Conservation (phyloP, 371 early-diverging fungal species). For the Actinomortierella ambigua region DNA sequence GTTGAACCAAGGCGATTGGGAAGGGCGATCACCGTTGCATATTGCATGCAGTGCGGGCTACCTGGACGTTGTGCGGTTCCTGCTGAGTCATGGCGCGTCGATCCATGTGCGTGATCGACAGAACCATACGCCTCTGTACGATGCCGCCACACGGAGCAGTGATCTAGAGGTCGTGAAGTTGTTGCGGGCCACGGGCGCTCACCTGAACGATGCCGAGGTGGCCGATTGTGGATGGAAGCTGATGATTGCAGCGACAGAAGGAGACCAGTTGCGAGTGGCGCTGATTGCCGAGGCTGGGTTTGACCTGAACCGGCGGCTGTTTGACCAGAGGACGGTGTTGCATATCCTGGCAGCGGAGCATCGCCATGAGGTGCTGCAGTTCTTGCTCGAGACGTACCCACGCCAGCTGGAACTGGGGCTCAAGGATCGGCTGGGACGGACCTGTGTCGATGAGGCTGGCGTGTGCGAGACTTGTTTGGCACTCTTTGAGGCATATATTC, state of each 20-base stretch:
- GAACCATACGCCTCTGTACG: conserved; percentile 90
- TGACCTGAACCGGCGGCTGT: conserved; percentile 36
- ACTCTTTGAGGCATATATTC: conserved; percentile 5
- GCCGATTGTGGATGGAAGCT: conserved; percentile 55
- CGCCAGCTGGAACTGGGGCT: conserved; percentile 17
- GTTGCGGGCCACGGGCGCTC: conserved; percentile 86
- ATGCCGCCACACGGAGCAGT: conserved; percentile 69
- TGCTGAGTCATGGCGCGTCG: conserved; percentile 85
- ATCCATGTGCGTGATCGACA: conserved; percentile 91
- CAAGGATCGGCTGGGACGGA: conserved; percentile 38
- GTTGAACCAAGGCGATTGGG: conserved; percentile 86
- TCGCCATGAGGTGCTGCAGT: conserved; percentile 26
- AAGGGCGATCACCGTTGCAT: conserved; percentile 85
- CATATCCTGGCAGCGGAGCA: conserved; percentile 43
- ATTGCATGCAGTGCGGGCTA: conserved; percentile 87
- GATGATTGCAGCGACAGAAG: conserved; percentile 44
- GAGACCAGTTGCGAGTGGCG: conserved; percentile 22
- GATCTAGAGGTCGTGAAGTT: conserved; percentile 66
- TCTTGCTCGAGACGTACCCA: conserved; percentile 21
- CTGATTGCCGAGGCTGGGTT: conserved; percentile 44
- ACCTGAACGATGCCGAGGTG: conserved; percentile 82
- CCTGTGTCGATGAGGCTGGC: conserved; percentile 42
- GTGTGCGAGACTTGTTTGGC: conserved; percentile 17
- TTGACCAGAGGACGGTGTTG: conserved; percentile 40
- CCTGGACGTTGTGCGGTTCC: conserved; percentile 68